Conservation (phyloP, 163 green algal genomes). For the Chlamydomonas reinhardtii region DNA sequence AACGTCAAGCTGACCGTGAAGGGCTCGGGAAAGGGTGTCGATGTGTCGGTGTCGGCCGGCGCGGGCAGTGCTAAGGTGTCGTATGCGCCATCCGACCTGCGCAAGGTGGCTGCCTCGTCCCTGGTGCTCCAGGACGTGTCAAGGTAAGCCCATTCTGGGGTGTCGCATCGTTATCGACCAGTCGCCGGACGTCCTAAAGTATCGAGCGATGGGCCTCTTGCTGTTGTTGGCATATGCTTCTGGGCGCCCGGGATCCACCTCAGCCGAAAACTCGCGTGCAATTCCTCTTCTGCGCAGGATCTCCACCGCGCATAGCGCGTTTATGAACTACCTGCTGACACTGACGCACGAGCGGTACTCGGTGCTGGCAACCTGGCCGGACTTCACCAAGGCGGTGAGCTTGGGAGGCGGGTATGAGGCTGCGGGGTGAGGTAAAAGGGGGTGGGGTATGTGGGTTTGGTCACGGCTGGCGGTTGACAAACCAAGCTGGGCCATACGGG, state of each 20-base stretch:
- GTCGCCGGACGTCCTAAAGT: not conserved
- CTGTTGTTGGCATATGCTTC: too few relatives aligned
- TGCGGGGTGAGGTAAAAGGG: not conserved
- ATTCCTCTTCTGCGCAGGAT: too few relatives aligned
- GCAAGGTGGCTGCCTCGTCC: constrained; percentile 30
- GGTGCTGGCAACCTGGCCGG: constrained; percentile 71
- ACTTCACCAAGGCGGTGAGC: constrained; percentile 69
- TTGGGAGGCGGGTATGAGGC: not conserved
- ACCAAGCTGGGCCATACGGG: too few relatives aligned
- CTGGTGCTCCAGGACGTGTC: constrained; percentile 49
- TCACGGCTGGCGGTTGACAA: too few relatives aligned
- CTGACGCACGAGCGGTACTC: constrained; percentile 68
- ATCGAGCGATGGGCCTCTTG: not conserved
- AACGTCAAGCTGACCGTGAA: constrained; percentile 56
- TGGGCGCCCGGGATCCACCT: too few relatives aligned
- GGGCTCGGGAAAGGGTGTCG: constrained; percentile 46
- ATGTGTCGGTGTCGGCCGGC: constrained; percentile 47
- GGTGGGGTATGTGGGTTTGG: too few relatives aligned
- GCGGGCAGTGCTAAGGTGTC: constrained; percentile 34
- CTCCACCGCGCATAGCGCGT: constrained; percentile 56
- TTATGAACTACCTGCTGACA: constrained; percentile 69
- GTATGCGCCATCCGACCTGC: constrained; percentile 47
- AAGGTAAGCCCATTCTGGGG: not conserved
- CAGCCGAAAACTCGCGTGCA: too few relatives aligned
- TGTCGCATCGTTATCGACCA: too few relatives aligned